phyloP scores from a whole-genome alignment of 129 eudicot genomes.

The Artemisia argyi region DNA sequence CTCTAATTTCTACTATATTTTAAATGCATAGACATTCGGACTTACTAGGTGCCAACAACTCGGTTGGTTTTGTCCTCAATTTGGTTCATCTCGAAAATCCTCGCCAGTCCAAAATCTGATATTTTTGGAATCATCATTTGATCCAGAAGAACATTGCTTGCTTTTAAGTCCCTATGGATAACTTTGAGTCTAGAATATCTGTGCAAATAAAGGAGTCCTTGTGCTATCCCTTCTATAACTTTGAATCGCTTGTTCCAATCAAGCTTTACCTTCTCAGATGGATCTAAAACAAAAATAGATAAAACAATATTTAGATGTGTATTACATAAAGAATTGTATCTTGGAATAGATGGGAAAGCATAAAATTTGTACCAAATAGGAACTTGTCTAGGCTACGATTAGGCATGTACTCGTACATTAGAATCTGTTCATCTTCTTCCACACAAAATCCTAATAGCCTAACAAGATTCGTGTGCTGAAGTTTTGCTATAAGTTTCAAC shows the following conservation, averaged over 20 bases:
- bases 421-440: too few species aligned
- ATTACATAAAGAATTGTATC: background rate
- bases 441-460: constrained; percentile 28
- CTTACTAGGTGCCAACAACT: constrained; percentile 46
- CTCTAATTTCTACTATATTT: too few species aligned
- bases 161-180: too few species aligned
- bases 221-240: too few species aligned
- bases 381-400: constrained; percentile 31
- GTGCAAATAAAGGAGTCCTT: too few species aligned
- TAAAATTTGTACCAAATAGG: constrained; percentile 28
- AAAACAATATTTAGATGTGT: too few species aligned
- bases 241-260: too few species aligned
- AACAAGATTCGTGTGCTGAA: constrained; percentile 40
- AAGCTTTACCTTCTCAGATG: too few species aligned
- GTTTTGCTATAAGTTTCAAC: constrained; percentile 42
- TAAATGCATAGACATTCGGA: background rate
- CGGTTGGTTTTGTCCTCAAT: constrained; percentile 32
- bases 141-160: constrained; percentile 34
- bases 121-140: constrained; percentile 42
- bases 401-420: too few species aligned
- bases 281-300: too few species aligned
- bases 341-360: background rate
- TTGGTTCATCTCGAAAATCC: constrained; percentile 32
- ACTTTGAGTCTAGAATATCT: too few species aligned
- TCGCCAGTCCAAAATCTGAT: constrained; percentile 43